phyloP scores from a whole-genome alignment of 2,329 filamentous ascomycete species.

The Colletotrichum salicis region DNA sequence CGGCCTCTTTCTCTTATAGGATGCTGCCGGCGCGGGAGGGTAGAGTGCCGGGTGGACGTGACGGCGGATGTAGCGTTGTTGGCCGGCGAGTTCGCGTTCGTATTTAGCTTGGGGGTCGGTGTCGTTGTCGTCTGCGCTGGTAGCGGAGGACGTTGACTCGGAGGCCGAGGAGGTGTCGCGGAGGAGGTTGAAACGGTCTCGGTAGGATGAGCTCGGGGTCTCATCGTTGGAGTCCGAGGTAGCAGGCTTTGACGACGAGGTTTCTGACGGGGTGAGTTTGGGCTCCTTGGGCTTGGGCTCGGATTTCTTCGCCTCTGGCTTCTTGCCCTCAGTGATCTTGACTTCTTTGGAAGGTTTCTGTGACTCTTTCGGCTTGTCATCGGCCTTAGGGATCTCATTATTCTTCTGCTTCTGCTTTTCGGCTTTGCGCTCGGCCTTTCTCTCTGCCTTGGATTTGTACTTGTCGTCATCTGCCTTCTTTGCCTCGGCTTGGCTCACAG shows the following conservation, averaged over 20 bases:
- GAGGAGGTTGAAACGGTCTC: conserved; percentile 36
- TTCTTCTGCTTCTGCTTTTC: not conserved
- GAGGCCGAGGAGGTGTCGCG: conserved; percentile 42
- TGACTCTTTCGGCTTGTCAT: not conserved
- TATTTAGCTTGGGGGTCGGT: conserved; percentile 22
- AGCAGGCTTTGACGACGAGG: not conserved
- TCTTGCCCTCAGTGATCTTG: conserved; percentile 18
- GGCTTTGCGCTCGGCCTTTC: conserved; percentile 19
- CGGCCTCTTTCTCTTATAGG: conserved; percentile 37
- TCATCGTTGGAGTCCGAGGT: conserved; percentile 25
- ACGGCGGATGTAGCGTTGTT: conserved; percentile 45
- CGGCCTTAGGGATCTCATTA: not conserved
- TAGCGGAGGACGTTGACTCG: conserved; percentile 35
- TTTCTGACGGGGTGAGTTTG: conserved; percentile 5
- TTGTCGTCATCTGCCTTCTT: conserved; percentile 20
- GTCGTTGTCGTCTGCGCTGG: conserved; percentile 27
- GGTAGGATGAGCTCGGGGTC: conserved; percentile 17
- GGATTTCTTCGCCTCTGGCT: not conserved
- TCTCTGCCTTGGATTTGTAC: conserved; percentile 4
- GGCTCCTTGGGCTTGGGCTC: conserved; percentile 2
- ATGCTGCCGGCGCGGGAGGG: conserved; percentile 41
- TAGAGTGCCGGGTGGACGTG: conserved; percentile 46
- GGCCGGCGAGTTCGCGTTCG: conserved; percentile 37
- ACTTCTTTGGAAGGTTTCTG: not conserved
- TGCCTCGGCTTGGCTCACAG: conserved; percentile 3